These are phyloP conservation scores for Suillus americanus DNA, from an alignment of 768 basidiomycete species.

Conservation along the genomic window DNA sequence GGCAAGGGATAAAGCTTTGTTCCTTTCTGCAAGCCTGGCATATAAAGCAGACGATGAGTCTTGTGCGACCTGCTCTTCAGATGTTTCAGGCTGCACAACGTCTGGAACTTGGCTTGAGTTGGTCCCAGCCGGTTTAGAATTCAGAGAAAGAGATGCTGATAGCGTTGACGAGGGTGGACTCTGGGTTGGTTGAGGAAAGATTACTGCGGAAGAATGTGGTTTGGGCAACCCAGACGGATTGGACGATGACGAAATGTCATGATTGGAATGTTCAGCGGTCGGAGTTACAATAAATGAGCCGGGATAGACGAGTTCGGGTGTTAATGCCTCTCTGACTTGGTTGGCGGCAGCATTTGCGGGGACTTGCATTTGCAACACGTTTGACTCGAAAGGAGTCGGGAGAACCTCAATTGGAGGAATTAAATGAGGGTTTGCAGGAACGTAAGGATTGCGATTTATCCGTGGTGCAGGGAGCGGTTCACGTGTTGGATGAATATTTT, in stretches of 20 bases:
- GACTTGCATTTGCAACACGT: neutral
- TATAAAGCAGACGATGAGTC: slow-evolving; percentile 14
- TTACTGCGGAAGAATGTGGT: neutral
- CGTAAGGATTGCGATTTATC: neutral
- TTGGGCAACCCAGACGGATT: neutral
- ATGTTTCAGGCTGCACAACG: neutral
- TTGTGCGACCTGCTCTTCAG: neutral
- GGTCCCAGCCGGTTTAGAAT: neutral
- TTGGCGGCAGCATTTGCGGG: neutral
- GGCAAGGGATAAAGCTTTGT: slow-evolving; percentile 12
- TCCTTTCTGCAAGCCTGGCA: slow-evolving; percentile 17
- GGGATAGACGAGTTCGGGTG: neutral
- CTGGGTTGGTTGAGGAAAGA: neutral
- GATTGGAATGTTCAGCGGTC: neutral
- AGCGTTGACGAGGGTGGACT: neutral
- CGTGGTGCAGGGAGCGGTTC: slow-evolving; percentile 4
- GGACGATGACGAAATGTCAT: neutral
- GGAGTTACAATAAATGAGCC: neutral
- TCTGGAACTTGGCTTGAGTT: neutral
- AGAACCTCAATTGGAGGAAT: slow-evolving; percentile 34
- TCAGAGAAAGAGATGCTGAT: neutral
- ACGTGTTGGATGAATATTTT: neutral
- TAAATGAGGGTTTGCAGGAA: slow-evolving; percentile 11
- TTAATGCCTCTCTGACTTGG: neutral
- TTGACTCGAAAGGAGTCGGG: slow-evolving; percentile 17